A percentile compares a stretch with the other conserved stretches of the same genome.
phyloP scores from a whole-genome alignment of 2,329 filamentous ascomycete species.

The Septoria linicola region DNA sequence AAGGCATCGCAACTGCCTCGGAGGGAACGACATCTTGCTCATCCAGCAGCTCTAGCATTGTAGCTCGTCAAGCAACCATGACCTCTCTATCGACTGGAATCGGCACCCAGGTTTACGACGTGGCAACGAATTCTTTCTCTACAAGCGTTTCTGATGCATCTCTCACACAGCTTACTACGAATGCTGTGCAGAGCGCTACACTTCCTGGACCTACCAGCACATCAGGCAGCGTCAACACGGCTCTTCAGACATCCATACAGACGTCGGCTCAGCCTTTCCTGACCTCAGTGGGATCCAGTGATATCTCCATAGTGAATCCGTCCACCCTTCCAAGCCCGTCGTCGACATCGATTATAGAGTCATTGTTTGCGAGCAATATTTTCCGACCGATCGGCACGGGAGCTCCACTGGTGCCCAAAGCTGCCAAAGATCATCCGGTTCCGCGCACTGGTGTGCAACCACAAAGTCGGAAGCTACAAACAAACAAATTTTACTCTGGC shows the following conservation, averaged over 20 bases:
- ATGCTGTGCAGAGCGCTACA: constrained; percentile 34
- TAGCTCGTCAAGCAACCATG: constrained; percentile 18
- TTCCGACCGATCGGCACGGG: constrained; percentile 44
- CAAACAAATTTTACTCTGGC: constrained; percentile 72
- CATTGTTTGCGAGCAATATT: constrained; percentile 36
- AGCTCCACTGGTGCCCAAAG: constrained; percentile 44
- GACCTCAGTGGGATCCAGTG: constrained; percentile 30
- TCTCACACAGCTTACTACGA: constrained; percentile 32
- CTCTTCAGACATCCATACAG: constrained; percentile 31
- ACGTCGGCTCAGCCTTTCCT: constrained; percentile 33
- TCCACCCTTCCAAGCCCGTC: constrained; percentile 31
- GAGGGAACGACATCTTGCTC: constrained; percentile 4
- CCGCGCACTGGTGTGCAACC: constrained; percentile 41
- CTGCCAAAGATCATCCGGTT: constrained; percentile 44
- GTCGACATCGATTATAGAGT: constrained; percentile 27
- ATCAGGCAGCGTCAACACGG: constrained; percentile 24
- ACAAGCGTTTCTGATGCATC: constrained; percentile 30
- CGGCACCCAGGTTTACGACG: background rate
- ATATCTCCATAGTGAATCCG: constrained; percentile 35
- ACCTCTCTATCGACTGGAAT: background rate
- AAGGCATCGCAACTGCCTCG: background rate
- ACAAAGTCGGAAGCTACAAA: constrained; percentile 55
- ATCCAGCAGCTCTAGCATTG: constrained; percentile 15
- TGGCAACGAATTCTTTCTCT: constrained; percentile 15
- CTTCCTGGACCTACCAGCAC: constrained; percentile 24